Base-by-base conservation (phyloP, 75 land plant genomes). In the Pinus tabuliformis region DNA sequence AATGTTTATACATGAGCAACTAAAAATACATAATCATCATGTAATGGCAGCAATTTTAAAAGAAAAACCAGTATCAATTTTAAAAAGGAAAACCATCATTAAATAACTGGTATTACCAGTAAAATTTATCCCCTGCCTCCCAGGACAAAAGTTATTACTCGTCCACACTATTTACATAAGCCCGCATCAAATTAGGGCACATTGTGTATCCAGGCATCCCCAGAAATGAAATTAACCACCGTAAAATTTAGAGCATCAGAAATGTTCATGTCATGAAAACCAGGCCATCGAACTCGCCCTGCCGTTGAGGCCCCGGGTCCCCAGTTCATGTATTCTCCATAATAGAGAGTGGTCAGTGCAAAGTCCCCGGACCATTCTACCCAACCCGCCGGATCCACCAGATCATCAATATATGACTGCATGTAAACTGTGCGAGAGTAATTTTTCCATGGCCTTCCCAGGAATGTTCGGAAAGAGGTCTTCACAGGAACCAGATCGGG, bases 301-400 rank as follows among this genome's bases (percentile, higher is more conserved):
- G 58, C 59, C 20, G 58, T 79, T 28, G 45, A 66, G 6, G 83
- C 49, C 7, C 81, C 81, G 0, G 76, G 42, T 30, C 81, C 83
- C 5, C 16, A 14, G 68, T 78, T 78, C 16, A 30, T 24, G 52
- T 81, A 81, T 75, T 81, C 83, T 14, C 74, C 83, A 22, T 59
- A 81, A 75, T 79, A 81, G 3, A 81, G 36, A 7, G 83, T 81
- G 5, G 28, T 59, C 18, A 81, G 63, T 1, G 75, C 81, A 13
- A 78, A 72, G 28, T 45, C 6, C 42, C 68, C 76, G 8, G 57
- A 56, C 83, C 83, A 82, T 5, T 63, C 74, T 16, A 58, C 13
- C 83, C 83, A 82, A 3, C 83, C 83, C 7, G 21, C 59, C 9
- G 83, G 82, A 3, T 73, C 30, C 1, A 82, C 5, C 6, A 77